Evolutionary conservation across 495 filamentous ascomycete species (phyloP).

Genomic region (Aspergillus baeticus): DNA sequence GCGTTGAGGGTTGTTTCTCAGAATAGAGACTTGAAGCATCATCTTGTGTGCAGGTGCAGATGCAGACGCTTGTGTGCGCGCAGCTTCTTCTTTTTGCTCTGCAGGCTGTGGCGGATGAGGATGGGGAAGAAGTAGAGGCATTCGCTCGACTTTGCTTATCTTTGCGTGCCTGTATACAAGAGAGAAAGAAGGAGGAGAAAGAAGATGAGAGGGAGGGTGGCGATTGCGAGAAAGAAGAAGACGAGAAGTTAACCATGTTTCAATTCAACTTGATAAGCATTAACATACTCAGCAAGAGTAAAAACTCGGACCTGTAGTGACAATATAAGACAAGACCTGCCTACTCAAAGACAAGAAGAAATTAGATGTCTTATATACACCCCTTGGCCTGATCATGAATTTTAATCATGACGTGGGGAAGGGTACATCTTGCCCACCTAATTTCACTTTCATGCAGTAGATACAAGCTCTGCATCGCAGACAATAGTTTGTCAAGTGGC

Average conservation of each 20-base stretch:
- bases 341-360: neutral
- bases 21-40: neutral
- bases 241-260: neutral
- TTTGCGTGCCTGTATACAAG: constrained; percentile 13
- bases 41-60: neutral
- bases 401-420: neutral
- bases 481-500: no score
- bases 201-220: neutral
- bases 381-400: neutral
- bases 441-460: no score
- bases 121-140: neutral
- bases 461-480: no score
- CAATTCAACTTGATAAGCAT: no score
- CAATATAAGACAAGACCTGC: neutral
- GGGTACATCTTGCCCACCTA: neutral
- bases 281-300: neutral
- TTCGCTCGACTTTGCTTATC: neutral
- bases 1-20: no score
- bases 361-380: constrained; percentile 5
- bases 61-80: neutral
- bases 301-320: no score
- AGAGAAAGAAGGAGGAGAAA: constrained; percentile 10
- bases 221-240: neutral
- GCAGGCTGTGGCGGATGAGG: neutral
- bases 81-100: neutral